Conservation (phyloP, 305 asterid species). For the Solanum hybrid region DNA sequence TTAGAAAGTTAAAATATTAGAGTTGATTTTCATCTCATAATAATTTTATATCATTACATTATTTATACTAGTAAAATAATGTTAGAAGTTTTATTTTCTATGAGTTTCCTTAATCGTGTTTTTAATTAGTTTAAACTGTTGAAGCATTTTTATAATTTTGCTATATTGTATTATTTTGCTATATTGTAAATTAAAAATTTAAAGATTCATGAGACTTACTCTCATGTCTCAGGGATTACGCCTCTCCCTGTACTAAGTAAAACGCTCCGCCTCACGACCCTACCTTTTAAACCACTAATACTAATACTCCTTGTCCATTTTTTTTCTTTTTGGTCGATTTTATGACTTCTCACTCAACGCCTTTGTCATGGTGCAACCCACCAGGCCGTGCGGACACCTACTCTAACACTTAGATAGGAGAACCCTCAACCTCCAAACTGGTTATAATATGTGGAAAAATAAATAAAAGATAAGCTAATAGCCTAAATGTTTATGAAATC, state of each 20-base stretch:
- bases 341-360: not conserved
- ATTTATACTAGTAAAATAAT: too few species aligned
- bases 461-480: too few species aligned
- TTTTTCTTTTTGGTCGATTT: too few species aligned
- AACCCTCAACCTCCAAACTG: not conserved
- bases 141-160: too few species aligned
- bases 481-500: not conserved
- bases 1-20: not conserved
- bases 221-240: not conserved
- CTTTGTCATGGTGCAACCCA: not conserved
- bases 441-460: not conserved
- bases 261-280: not conserved
- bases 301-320: not conserved
- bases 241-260: not conserved
- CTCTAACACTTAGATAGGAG: not conserved
- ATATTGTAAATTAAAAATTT: too few species aligned
- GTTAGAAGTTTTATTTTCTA: not conserved
- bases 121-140: not conserved
- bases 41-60: not conserved
- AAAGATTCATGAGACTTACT: too few species aligned
- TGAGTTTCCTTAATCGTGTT: too few species aligned
- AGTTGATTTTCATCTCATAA: not conserved
- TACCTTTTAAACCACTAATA: not conserved
- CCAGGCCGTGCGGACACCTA: not conserved
- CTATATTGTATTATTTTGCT: too few species aligned